Conservation (phyloP, 192 early-diverging fungal genomes). For the Coemansia reversa region DNA sequence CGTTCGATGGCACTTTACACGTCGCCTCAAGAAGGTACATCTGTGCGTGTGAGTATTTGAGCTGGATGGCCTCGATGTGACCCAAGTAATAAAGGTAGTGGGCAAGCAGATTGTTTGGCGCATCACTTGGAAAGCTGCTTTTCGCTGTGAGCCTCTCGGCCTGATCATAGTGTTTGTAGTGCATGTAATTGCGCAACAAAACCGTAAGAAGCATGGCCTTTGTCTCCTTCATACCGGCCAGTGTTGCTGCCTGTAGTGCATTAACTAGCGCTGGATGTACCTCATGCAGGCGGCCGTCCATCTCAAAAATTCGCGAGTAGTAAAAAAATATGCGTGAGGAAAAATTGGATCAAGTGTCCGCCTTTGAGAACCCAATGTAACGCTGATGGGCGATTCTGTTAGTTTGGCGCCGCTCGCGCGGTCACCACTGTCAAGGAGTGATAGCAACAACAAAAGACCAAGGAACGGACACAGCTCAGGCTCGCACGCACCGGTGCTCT, state of each 20-base stretch:
- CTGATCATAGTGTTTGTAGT: slow-evolving; percentile 95
- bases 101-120: slow-evolving; percentile 90
- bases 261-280: slow-evolving; percentile 76
- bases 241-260: slow-evolving; percentile 87
- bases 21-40: slow-evolving; percentile 87
- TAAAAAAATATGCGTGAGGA: slow-evolving; percentile 92
- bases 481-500: slow-evolving; percentile 39
- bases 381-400: slow-evolving; percentile 63
- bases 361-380: slow-evolving; percentile 71
- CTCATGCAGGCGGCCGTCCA: slow-evolving; percentile 67
- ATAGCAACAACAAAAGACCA: slow-evolving; percentile 75
- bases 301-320: slow-evolving; percentile 87
- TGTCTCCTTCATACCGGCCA: slow-evolving; percentile 84
- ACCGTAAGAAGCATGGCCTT: slow-evolving; percentile 89
- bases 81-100: slow-evolving; percentile 97
- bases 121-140: slow-evolving; percentile 84
- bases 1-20: slow-evolving; percentile 90
- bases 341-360: slow-evolving; percentile 89
- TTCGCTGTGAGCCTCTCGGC: slow-evolving; percentile 96
- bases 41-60: slow-evolving; percentile 94
- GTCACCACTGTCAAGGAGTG: slow-evolving; percentile 76
- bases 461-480: slow-evolving; percentile 89
- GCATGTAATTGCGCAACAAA: slow-evolving; percentile 88
- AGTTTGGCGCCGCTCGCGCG: slow-evolving; percentile 69
- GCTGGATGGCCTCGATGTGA: slow-evolving; percentile 95